A percentile compares a stretch with the other conserved stretches of the same genome.
Evolutionary conservation across 1,139 yeast species (phyloP).

Genomic region (Kodamaea fungicola): DNA sequence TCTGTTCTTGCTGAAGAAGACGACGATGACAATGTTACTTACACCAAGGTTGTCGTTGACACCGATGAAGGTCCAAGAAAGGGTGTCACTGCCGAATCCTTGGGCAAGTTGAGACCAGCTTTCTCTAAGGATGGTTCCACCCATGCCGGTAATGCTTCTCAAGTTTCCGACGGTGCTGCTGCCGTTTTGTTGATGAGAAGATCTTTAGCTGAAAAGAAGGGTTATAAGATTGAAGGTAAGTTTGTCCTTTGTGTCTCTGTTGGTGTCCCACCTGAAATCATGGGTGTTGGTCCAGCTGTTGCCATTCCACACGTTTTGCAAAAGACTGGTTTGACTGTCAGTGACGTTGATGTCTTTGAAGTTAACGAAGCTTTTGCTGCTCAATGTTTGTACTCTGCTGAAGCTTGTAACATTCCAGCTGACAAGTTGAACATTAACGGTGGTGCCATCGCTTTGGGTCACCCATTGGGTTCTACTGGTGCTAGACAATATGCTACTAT

Average conservation of each 20-base stretch:
- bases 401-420: slow-evolving; percentile 60
- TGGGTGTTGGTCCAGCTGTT: slow-evolving; percentile 96
- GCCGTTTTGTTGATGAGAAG: slow-evolving; percentile 84
- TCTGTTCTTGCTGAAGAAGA: slow-evolving; percentile 49
- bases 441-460: slow-evolving; percentile 95
- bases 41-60: slow-evolving; percentile 48
- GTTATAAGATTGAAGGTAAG: slow-evolving; percentile 67
- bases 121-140: slow-evolving; percentile 79
- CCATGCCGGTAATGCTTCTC: slow-evolving; percentile 95
- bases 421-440: slow-evolving; percentile 86
- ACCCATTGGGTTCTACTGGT: slow-evolving; percentile 95
- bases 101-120: slow-evolving; percentile 81
- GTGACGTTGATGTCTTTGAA: slow-evolving; percentile 75
- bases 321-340: slow-evolving; percentile 57
- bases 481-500: slow-evolving; percentile 92
- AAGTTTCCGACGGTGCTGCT: slow-evolving; percentile 93
- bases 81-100: slow-evolving; percentile 76
- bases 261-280: slow-evolving; percentile 94
- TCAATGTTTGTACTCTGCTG: slow-evolving; percentile 78
- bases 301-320: slow-evolving; percentile 83
- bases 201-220: slow-evolving; percentile 75
- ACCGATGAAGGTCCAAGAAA: slow-evolving; percentile 90
- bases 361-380: slow-evolving; percentile 97
- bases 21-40: slow-evolving; percentile 43
- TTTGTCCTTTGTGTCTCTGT: slow-evolving; percentile 72